These are phyloP conservation scores for Sarocladium brachiariae DNA, from an alignment of 2,329 filamentous ascomycete species.

Conservation along the genomic window DNA sequence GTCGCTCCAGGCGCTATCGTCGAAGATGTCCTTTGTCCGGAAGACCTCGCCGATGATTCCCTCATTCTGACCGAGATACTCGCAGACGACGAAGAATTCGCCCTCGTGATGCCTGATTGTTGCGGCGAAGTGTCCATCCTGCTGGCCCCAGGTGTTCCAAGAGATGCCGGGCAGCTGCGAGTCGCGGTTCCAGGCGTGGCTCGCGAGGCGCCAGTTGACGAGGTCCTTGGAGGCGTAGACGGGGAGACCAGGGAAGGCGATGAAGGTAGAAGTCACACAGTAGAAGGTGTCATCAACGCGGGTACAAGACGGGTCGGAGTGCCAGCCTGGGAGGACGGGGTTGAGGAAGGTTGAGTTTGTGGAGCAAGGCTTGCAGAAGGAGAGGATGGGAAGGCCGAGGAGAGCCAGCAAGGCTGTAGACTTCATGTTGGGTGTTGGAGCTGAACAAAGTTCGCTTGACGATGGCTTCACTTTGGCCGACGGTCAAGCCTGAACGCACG, in stretches of 20 bases:
- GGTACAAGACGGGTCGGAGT: conserved; percentile 41
- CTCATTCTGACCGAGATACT: conserved; percentile 13
- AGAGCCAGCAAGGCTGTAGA: not conserved
- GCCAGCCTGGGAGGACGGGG: conserved; percentile 42
- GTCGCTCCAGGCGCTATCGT: conserved; percentile 19
- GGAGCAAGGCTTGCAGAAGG: not conserved
- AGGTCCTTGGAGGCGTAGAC: conserved; percentile 44
- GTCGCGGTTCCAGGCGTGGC: conserved; percentile 13
- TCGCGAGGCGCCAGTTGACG: conserved; percentile 34
- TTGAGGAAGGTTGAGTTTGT: conserved; percentile 22
- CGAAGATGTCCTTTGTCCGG: conserved; percentile 15
- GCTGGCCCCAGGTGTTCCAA: conserved; percentile 13
- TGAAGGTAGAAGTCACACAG: conserved; percentile 45
- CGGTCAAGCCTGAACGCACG: too few relatives aligned
- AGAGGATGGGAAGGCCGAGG: not conserved
- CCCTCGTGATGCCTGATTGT: conserved; percentile 29
- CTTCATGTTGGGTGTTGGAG: not conserved
- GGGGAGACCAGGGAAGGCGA: conserved; percentile 43
- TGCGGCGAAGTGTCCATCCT: conserved; percentile 29
- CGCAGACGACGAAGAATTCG: conserved; percentile 15
- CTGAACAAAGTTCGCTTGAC: not conserved
- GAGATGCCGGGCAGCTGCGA: conserved; percentile 3
- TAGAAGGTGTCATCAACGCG: conserved; percentile 40
- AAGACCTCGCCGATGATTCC: conserved; percentile 14
- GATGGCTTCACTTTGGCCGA: not conserved